A percentile compares a stretch with the other conserved stretches of the same genome.
These are phyloP conservation scores for Neurospora sp. DNA, from an alignment of 2,329 filamentous ascomycete genomes.

Conservation along the genomic window DNA sequence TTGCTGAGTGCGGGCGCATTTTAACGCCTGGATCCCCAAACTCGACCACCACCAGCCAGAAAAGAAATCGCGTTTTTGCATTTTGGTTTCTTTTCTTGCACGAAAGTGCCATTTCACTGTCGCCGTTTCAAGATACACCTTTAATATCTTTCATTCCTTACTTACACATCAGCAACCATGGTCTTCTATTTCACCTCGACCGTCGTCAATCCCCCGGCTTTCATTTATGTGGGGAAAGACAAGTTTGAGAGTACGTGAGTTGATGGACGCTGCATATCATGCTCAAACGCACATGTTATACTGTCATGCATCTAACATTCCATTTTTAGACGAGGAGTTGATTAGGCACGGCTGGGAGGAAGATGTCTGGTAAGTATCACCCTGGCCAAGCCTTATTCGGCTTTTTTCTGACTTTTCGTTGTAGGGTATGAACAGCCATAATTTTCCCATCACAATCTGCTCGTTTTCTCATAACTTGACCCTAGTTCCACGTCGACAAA, in stretches of 20 bases:
- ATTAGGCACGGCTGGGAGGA: conserved; percentile 92
- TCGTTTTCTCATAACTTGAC: conserved; percentile 1
- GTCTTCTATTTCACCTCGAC: conserved; percentile 94
- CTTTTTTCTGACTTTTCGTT: background rate
- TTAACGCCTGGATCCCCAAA: background rate
- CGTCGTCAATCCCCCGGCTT: conserved; percentile 69
- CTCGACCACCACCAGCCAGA: background rate
- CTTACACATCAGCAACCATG: conserved; percentile 41
- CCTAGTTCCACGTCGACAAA: conserved; percentile 92
- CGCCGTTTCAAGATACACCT: background rate
- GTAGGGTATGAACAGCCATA: conserved; percentile 6
- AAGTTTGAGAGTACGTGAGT: conserved; percentile 77
- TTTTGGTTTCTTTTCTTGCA: background rate
- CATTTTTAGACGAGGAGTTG: conserved; percentile 75
- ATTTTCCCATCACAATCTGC: background rate
- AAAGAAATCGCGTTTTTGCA: background rate
- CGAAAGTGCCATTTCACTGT: background rate
- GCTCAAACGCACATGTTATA: background rate
- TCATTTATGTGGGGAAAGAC: conserved; percentile 95
- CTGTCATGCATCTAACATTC: background rate
- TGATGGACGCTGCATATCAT: background rate
- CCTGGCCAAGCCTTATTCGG: background rate
- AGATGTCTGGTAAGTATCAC: conserved; percentile 69
- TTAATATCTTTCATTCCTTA: conserved; percentile 1
- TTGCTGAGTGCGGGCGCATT: background rate